Evolutionary conservation across 2,329 filamentous ascomycete species (phyloP).

Genomic region (Paraphoma sp.): DNA sequence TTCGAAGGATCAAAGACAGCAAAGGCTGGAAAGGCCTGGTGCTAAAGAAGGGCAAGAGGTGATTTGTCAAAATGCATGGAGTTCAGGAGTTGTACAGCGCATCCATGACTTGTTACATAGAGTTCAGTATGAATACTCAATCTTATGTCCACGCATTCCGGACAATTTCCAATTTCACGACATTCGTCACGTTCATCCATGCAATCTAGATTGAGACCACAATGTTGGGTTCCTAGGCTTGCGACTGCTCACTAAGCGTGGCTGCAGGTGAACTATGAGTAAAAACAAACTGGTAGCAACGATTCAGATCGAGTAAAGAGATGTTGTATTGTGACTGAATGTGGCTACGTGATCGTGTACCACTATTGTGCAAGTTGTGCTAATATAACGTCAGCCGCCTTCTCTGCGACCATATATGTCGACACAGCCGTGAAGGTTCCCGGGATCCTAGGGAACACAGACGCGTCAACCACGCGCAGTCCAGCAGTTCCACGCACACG

Average conservation of each 20-base stretch:
- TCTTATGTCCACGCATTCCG: too few relatives aligned
- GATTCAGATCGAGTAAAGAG: too few relatives aligned
- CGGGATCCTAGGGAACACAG: constrained; percentile 47
- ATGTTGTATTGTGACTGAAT: too few relatives aligned
- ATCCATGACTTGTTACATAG: background rate
- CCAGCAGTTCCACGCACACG: constrained; percentile 59
- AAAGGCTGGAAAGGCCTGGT: constrained; percentile 47
- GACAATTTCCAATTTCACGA: too few relatives aligned
- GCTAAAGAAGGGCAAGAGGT: constrained; percentile 46
- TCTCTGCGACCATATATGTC: constrained; percentile 66
- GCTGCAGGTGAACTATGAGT: too few relatives aligned
- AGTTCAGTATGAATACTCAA: background rate
- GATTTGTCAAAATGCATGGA: constrained; percentile 1
- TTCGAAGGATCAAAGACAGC: constrained; percentile 42
- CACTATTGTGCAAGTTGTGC: constrained; percentile 5
- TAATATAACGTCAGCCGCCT: constrained; percentile 66
- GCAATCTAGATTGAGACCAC: background rate
- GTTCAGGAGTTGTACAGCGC: constrained; percentile 3
- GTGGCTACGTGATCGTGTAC: background rate
- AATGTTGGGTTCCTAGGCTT: too few relatives aligned
- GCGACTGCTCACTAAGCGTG: too few relatives aligned
- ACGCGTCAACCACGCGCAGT: constrained; percentile 56
- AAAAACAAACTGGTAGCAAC: too few relatives aligned
- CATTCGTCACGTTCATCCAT: background rate
- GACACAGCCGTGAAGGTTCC: constrained; percentile 62